These are phyloP conservation scores for Ustilago loliicola DNA, from an alignment of 1,284 basidiomycete genomes.

Conservation along the genomic window DNA sequence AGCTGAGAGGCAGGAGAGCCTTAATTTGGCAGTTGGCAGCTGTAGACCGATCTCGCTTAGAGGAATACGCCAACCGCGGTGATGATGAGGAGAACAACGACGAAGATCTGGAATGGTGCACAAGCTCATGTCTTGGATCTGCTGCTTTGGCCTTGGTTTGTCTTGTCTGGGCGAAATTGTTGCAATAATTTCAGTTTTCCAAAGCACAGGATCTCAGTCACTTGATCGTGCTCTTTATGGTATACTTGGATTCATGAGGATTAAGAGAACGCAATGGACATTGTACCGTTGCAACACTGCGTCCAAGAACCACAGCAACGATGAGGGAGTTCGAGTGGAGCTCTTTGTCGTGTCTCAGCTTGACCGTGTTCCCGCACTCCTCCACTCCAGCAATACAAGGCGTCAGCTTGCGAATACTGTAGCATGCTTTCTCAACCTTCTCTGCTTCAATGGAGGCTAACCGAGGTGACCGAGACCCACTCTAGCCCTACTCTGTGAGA, in stretches of 20 bases:
- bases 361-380: not conserved
- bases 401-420: too few species aligned
- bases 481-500: too few species aligned
- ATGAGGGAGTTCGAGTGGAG: too few species aligned
- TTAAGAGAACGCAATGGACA: not conserved
- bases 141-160: too few species aligned
- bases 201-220: not conserved
- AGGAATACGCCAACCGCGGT: not conserved
- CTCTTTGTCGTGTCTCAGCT: not conserved
- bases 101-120: conserved; percentile 1
- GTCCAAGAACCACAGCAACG: too few species aligned
- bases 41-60: not conserved
- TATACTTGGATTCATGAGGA: not conserved
- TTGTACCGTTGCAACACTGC: too few species aligned
- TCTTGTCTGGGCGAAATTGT: too few species aligned
- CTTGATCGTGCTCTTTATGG: conserved; percentile 4
- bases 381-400: too few species aligned
- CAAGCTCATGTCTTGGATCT: not conserved
- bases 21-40: conserved; percentile 9
- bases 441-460: too few species aligned
- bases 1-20: not conserved
- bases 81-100: not conserved
- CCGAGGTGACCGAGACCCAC: too few species aligned
- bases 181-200: not conserved
- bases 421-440: too few species aligned